Conservation (phyloP, 768 basidiomycete genomes). For the Boletus reticuloceps region DNA sequence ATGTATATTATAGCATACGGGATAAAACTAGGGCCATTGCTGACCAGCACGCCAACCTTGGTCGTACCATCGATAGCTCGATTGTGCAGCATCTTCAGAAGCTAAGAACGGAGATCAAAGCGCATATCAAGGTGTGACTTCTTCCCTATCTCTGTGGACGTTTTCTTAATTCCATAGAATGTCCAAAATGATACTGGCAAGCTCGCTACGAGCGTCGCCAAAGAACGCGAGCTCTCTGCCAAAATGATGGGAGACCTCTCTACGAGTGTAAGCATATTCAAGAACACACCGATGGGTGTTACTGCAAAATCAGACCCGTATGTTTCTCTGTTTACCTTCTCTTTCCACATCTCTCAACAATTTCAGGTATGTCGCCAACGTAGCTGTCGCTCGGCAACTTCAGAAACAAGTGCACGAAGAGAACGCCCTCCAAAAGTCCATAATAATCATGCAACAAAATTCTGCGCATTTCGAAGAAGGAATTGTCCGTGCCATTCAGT, state of each 20-base stretch:
- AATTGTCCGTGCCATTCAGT: constrained; percentile 91
- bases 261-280: constrained; percentile 83
- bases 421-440: constrained; percentile 95
- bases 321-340: not conserved
- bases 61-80: constrained; percentile 92
- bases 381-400: constrained; percentile 73
- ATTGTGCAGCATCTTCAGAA: constrained; percentile 98
- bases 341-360: not conserved
- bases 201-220: constrained; percentile 86
- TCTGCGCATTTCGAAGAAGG: constrained; percentile 96
- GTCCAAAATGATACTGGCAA: constrained; percentile 96
- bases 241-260: constrained; percentile 85
- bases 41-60: constrained; percentile 95
- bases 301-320: constrained; percentile 44
- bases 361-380: constrained; percentile 63
- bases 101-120: constrained; percentile 92
- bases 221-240: constrained; percentile 83
- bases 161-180: constrained; percentile 46
- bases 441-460: constrained; percentile 98
- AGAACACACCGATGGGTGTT: constrained; percentile 91
- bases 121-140: constrained; percentile 80
- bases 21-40: constrained; percentile 93
- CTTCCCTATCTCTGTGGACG: not conserved
- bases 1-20: constrained; percentile 88
- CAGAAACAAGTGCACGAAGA: constrained; percentile 95